phyloP scores from a whole-genome alignment of 495 filamentous ascomycete species.

The Tuber magnatum region DNA sequence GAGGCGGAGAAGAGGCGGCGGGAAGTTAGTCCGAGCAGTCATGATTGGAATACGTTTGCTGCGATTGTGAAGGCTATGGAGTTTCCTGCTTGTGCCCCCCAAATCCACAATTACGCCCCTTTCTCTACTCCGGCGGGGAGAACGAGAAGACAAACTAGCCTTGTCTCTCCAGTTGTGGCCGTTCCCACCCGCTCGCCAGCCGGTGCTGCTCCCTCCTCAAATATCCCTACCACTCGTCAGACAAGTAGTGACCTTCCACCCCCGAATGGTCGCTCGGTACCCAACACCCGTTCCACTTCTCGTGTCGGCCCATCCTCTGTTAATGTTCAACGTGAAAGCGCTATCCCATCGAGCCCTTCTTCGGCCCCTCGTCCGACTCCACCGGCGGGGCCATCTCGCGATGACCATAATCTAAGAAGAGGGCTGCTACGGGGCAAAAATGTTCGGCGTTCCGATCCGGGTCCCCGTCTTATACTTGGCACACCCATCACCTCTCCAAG shows the following conservation, averaged over 20 bases:
- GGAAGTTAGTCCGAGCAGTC: conserved; percentile 30
- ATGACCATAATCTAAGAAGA: background rate
- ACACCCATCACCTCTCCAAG: conserved; percentile 9
- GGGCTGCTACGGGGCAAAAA: conserved; percentile 11
- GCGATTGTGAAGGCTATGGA: conserved; percentile 28
- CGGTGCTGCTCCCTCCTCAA: background rate
- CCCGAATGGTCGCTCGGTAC: background rate
- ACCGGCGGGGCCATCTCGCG: background rate
- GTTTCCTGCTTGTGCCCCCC: background rate
- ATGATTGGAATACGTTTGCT: conserved; percentile 39
- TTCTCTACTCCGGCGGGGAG: conserved; percentile 18
- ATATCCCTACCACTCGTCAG: background rate
- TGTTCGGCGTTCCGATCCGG: conserved; percentile 34
- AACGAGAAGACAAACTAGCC: conserved; percentile 23
- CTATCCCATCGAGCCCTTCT: background rate
- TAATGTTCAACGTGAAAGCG: background rate
- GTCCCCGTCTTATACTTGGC: conserved; percentile 16
- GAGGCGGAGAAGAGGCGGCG: conserved; percentile 33
- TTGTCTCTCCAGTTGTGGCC: background rate
- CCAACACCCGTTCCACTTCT: background rate
- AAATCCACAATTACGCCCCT: conserved; percentile 1
- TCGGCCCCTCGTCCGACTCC: background rate
- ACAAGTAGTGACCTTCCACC: background rate
- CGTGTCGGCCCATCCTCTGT: background rate
- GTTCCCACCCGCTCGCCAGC: background rate